Conservation (phyloP, 2,329 filamentous ascomycete species). For the Pestalotiopsis sp. region DNA sequence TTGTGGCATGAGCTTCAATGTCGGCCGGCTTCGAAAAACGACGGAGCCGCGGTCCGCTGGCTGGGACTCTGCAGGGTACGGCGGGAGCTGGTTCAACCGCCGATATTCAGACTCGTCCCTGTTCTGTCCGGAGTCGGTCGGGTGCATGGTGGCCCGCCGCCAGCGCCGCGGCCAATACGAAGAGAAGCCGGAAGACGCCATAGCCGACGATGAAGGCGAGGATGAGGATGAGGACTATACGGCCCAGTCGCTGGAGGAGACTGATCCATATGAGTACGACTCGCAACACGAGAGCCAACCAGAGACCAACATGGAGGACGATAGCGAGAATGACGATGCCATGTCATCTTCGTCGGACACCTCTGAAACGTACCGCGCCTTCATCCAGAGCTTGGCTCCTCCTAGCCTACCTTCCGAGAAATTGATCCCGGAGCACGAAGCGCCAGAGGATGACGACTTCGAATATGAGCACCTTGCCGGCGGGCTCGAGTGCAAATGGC, state of each 20-base stretch:
- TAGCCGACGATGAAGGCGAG: neutral
- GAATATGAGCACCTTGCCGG: neutral
- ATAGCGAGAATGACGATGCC: neutral
- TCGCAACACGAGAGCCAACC: neutral
- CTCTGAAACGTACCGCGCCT: constrained; percentile 6
- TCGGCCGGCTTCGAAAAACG: constrained; percentile 1
- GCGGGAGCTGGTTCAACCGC: neutral
- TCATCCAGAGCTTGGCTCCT: neutral
- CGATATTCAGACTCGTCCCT: neutral
- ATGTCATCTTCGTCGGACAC: neutral
- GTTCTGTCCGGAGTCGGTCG: neutral
- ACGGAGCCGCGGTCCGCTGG: neutral
- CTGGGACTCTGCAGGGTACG: neutral
- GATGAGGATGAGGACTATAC: neutral
- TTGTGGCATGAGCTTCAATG: constrained; percentile 3
- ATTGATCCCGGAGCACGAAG: neutral
- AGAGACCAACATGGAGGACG: neutral
- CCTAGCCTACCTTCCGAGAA: neutral
- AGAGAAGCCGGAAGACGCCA: neutral
- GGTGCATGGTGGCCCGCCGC: neutral
- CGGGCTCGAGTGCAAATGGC: neutral
- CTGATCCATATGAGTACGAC: constrained; percentile 1
- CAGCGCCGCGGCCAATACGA: neutral
- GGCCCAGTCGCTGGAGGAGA: neutral
- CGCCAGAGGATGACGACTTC: neutral